Evolutionary conservation across 257 asterid genomes (phyloP).

Genomic region (Scutellaria baicalensis): DNA sequence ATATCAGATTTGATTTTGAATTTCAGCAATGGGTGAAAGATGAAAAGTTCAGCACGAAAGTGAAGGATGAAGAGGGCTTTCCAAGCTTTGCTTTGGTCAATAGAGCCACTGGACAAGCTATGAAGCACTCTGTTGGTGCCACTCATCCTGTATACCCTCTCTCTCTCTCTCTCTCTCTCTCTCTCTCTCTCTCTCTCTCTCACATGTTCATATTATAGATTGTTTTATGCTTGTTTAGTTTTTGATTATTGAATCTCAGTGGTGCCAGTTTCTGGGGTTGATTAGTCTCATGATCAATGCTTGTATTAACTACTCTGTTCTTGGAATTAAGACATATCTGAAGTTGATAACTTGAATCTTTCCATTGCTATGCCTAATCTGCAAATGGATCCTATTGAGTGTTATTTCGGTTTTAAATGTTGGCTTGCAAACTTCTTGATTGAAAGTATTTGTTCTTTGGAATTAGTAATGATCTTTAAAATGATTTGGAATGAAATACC

Average conservation of each 20-base stretch:
- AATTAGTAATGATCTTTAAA: neutral
- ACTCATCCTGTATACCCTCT: constrained; percentile 29
- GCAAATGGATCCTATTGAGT: neutral
- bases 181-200: neutral
- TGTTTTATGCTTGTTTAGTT: neutral
- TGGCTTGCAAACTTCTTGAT: neutral
- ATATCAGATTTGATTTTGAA: neutral
- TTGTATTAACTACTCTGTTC: neutral
- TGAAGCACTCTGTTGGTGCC: constrained; percentile 59
- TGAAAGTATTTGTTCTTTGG: neutral
- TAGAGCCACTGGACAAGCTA: constrained; percentile 57
- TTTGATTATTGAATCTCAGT: neutral
- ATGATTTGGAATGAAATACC: neutral
- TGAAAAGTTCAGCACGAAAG: constrained; percentile 54
- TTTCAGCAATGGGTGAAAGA: constrained; percentile 71
- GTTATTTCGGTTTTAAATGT: neutral
- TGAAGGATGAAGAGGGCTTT: constrained; percentile 68
- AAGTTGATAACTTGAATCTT: neutral
- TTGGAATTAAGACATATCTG: neutral
- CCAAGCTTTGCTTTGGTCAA: constrained; percentile 69
- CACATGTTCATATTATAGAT: neutral
- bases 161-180: neutral
- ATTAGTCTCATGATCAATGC: neutral
- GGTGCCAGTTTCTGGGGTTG: neutral
- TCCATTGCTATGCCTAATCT: neutral